Percentiles rank a stretch among this genome's conserved stretches.
Conservation (phyloP, 139 green algal genomes). For the Auxenochlorella pyrenoidosa region DNA sequence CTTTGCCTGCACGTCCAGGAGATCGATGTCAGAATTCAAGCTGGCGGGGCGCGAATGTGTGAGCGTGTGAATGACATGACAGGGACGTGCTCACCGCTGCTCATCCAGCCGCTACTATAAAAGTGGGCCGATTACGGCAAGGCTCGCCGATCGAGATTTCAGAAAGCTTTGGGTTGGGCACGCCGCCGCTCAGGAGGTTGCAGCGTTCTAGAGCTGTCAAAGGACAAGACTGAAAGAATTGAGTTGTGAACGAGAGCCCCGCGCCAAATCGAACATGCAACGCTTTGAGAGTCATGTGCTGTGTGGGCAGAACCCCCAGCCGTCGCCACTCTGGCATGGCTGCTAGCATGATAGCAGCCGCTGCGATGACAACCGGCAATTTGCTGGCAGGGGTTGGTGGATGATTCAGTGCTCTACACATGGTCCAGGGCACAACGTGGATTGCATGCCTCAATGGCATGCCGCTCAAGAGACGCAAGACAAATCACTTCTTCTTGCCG, state of each 20-base stretch:
- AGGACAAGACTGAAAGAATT: no score
- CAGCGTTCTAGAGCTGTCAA: neutral
- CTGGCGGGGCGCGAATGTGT: neutral
- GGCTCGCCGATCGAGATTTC: neutral
- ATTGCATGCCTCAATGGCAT: no score
- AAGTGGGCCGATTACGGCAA: no score
- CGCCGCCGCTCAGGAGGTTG: neutral
- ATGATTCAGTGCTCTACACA: no score
- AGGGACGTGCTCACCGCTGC: neutral
- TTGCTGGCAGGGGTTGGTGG: no score
- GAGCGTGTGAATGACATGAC: neutral
- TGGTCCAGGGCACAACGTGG: neutral
- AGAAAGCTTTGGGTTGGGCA: neutral
- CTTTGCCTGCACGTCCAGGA: neutral
- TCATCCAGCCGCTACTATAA: neutral
- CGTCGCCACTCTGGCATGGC: no score
- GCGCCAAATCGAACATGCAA: neutral
- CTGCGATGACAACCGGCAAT: no score
- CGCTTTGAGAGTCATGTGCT: no score
- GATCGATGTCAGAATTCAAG: neutral
- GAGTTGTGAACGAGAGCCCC: neutral
- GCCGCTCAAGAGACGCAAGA: no score
- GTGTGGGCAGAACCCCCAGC: no score
- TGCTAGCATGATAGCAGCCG: no score
- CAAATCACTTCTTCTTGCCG: neutral